Percentiles rank a stretch among this genome's conserved stretches.
Conservation (phyloP, 2,329 filamentous ascomycete species). For the Stenocarpella maydis region DNA sequence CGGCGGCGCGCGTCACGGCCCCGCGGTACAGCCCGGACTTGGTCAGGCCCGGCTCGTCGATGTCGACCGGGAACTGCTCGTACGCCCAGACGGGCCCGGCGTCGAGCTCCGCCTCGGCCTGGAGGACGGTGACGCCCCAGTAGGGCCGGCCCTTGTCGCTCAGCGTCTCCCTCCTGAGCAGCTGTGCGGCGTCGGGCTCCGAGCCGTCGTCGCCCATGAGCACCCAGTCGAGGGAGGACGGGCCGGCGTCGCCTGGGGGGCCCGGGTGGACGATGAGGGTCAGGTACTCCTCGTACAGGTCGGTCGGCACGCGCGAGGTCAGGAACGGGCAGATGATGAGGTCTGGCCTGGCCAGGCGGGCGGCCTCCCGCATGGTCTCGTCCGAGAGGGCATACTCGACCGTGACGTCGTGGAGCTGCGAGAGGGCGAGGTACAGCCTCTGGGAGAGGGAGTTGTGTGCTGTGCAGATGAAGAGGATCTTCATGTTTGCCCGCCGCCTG, state of each 20-base stretch:
- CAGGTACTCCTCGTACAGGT: conserved; percentile 48
- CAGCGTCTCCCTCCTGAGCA: conserved; percentile 42
- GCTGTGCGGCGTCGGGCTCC: conserved; percentile 41
- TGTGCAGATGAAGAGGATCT: conserved; percentile 52
- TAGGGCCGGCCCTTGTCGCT: conserved; percentile 46
- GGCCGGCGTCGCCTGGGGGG: conserved; percentile 51
- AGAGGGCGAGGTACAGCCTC: conserved; percentile 47
- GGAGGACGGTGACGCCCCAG: conserved; percentile 51
- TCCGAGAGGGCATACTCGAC: conserved; percentile 50
- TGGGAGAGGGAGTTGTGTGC: conserved; percentile 55
- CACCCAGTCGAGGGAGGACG: conserved; percentile 52
- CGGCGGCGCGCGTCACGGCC: conserved; percentile 48
- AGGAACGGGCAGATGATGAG: conserved; percentile 54
- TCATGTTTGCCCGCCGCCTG: conserved; percentile 18
- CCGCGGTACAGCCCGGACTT: conserved; percentile 52
- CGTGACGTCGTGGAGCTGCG: conserved; percentile 47
- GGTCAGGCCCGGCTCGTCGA: conserved; percentile 49
- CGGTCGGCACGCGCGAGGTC: conserved; percentile 47
- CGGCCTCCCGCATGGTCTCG: conserved; percentile 49
- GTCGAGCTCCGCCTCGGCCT: conserved; percentile 52
- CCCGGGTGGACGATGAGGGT: conserved; percentile 53
- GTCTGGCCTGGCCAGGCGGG: conserved; percentile 46
- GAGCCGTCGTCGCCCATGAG: conserved; percentile 52
- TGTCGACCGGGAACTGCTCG: conserved; percentile 51
- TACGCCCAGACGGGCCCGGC: conserved; percentile 55